Conservation (phyloP, 2,329 filamentous ascomycete genomes). For the Sodiomyces alkalinus region DNA sequence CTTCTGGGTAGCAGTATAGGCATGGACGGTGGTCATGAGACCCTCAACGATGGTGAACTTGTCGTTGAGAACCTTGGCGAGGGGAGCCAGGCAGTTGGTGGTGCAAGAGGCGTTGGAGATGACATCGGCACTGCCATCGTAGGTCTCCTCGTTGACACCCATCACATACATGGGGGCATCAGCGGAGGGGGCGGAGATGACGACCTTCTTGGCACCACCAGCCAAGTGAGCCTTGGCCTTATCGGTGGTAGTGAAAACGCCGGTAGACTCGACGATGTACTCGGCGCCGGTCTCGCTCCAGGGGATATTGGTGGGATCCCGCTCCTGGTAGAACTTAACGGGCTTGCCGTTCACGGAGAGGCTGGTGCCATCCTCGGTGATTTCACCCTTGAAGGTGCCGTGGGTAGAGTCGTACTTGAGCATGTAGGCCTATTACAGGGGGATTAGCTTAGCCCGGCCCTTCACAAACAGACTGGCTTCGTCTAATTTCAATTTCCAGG, state of each 20-base stretch:
- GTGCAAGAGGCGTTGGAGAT: conserved; percentile 99
- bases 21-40: conserved; percentile 99
- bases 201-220: conserved; percentile 95
- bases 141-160: conserved; percentile 92
- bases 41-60: conserved; percentile 96
- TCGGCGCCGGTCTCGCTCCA: conserved; percentile 77
- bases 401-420: conserved; percentile 98
- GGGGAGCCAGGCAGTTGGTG: conserved; percentile 98
- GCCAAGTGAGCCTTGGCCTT: conserved; percentile 91
- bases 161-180: conserved; percentile 99
- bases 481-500: neutral
- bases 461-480: conserved; percentile 1
- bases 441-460: conserved; percentile 3
- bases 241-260: conserved; percentile 97
- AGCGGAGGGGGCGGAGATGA: conserved; percentile 81
- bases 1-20: conserved; percentile 99
- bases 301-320: conserved; percentile 77
- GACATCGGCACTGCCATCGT: conserved; percentile 81
- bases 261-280: conserved; percentile 95
- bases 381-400: conserved; percentile 87
- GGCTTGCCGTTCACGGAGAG: conserved; percentile 88
- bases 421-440: conserved; percentile 70
- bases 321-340: conserved; percentile 88
- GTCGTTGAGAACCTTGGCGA: conserved; percentile 98
- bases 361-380: conserved; percentile 55